Evolutionary conservation across 2,329 filamentous ascomycete species (phyloP), one percentile per base, ranked within the genome.

Genomic region (Diaporthe sp.): DNA sequence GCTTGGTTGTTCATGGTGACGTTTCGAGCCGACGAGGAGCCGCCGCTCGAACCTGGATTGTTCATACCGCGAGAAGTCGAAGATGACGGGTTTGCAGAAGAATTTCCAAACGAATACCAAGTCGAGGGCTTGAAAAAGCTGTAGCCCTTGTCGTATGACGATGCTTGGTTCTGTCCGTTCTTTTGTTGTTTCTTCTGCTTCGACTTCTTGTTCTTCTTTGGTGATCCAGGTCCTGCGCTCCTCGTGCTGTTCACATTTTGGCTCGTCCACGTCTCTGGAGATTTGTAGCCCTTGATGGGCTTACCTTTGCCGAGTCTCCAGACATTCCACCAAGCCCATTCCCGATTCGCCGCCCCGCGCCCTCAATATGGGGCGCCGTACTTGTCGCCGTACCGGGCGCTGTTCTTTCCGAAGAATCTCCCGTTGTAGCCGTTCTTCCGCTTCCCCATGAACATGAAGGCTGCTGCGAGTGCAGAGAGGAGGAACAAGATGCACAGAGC

Each of bases 401-500:
- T 72, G 71, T 72, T 37, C 71, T 72, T 72, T n/a, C 71, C 71
- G 3, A 72, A 72, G 44, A 72, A 31, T 3, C 12, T 28, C 0
- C 58, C 58, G 1, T 55, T 65, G 58, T 73, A 73, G 47, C 71
- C 71, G 44, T 65, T 73, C 31, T 78, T 76, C 60, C 84, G 81
- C 84, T 90, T 90, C 81, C 90, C 88, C 77, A 90, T 88, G 90
- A 92, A 94, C 53, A 95, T 86, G 79, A 91, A 91, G 73, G 87
- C 84, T 42, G 88, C 89, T 61, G 90, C 87, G 68, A 93, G 84
- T 61, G 88, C 85, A 2, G 91, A 93, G 76, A 94, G 88, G 77
- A 90, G 88, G 80, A 94, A 94, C 49, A 95, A 85, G 58, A 94
- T 90, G 83, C 92, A 95, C 68, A 97, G 89, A 6, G 92, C 92